phyloP scores from a whole-genome alignment of 2,329 filamentous ascomycete species.

The Rhinocladiella similis region DNA sequence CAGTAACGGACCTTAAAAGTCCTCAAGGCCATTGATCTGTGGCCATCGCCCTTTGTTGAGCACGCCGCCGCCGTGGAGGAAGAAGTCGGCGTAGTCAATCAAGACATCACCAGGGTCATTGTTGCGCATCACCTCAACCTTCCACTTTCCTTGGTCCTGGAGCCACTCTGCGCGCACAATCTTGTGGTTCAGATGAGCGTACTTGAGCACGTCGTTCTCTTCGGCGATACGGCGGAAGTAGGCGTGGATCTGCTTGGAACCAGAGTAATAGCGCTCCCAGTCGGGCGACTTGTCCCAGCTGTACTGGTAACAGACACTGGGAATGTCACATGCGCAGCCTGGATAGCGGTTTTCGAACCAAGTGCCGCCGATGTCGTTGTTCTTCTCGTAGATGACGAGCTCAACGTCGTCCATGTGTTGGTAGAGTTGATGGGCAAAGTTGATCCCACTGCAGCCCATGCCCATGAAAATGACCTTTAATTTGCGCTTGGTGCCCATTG shows the following conservation, averaged over 20 bases:
- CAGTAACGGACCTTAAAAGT: conserved; percentile 36
- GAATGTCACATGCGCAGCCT: conserved; percentile 39
- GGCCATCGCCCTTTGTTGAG: conserved; percentile 38
- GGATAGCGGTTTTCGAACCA: too few relatives aligned
- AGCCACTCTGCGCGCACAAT: conserved; percentile 19
- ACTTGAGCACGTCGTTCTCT: conserved; percentile 24
- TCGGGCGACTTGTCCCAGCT: background rate
- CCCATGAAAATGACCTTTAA: conserved; percentile 21
- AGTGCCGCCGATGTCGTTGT: too few relatives aligned
- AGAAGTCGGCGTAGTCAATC: conserved; percentile 29
- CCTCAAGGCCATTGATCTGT: conserved; percentile 35
- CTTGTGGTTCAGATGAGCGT: conserved; percentile 28
- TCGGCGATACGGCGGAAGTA: conserved; percentile 14
- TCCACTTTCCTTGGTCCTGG: conserved; percentile 20
- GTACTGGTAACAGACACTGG: background rate
- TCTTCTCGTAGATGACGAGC: too few relatives aligned
- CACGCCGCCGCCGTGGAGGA: conserved; percentile 31
- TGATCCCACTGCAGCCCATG: conserved; percentile 19
- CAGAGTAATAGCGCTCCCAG: conserved; percentile 20
- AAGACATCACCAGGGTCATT: background rate
- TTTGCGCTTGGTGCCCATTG: conserved; percentile 9
- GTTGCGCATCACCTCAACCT: background rate
- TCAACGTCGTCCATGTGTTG: too few relatives aligned
- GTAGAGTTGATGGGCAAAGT: too few relatives aligned
- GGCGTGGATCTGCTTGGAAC: conserved; percentile 15